A percentile compares a stretch with the other conserved stretches of the same genome.
These are phyloP conservation scores for Brassica nigra DNA, from an alignment of 345 rosid genomes.

Conservation along the genomic window DNA sequence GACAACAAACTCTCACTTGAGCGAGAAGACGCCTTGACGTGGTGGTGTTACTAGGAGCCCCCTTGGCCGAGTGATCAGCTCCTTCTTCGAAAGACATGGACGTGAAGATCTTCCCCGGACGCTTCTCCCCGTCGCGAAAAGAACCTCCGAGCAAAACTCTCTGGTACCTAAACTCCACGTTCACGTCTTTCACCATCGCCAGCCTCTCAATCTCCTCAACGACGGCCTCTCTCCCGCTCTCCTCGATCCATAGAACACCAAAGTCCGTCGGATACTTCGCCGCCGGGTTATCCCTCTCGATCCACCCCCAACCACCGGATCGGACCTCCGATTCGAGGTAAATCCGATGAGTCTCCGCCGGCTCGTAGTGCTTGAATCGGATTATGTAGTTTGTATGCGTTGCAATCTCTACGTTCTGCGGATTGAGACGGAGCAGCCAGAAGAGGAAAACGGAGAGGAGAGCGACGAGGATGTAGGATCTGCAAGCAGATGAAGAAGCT, in stretches of 20 bases:
- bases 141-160: constrained; percentile 47
- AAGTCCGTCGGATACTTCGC: constrained; percentile 58
- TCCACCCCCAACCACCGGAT: neutral
- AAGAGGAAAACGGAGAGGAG: neutral
- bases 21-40: constrained; percentile 54
- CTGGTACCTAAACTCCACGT: constrained; percentile 61
- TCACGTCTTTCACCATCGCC: constrained; percentile 76
- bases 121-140: constrained; percentile 64
- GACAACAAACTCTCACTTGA: constrained; percentile 50
- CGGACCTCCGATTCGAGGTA: constrained; percentile 53
- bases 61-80: constrained; percentile 31
- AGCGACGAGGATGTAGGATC: neutral
- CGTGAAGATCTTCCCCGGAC: constrained; percentile 87
- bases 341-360: constrained; percentile 42
- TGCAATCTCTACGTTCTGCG: neutral
- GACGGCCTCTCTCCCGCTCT: constrained; percentile 47
- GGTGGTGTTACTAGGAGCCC: constrained; percentile 60
- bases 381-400: constrained; percentile 53
- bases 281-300: neutral
- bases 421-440: neutral
- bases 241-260: constrained; percentile 66
- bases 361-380: constrained; percentile 70
- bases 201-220: constrained; percentile 64
- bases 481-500: neutral
- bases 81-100: constrained; percentile 71